These are phyloP conservation scores for Microsporum canis DNA, from an alignment of 2,329 filamentous ascomycete species.

Conservation along the genomic window DNA sequence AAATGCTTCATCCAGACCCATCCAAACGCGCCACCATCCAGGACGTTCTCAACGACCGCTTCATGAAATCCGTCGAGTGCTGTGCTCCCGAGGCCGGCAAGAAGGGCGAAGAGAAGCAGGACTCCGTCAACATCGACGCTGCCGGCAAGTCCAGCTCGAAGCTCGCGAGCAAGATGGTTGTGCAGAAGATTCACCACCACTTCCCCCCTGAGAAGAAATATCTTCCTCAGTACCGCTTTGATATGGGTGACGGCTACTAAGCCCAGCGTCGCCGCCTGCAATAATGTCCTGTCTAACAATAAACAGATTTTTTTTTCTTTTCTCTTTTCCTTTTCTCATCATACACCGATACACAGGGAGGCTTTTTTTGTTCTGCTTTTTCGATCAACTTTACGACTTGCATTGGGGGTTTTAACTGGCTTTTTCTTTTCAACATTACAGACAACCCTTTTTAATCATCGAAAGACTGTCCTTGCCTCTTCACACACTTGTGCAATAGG, in stretches of 20 bases:
- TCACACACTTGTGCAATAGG: neutral
- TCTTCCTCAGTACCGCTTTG: conserved; percentile 20
- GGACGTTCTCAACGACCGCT: conserved; percentile 58
- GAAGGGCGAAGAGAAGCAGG: conserved; percentile 41
- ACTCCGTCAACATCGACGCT: conserved; percentile 43
- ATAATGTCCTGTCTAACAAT: too few relatives aligned
- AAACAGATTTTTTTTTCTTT: neutral
- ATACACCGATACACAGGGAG: neutral
- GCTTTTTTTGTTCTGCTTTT: neutral
- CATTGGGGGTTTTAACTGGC: neutral
- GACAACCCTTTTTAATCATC: neutral
- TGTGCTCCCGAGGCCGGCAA: conserved; percentile 54
- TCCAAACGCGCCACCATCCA: conserved; percentile 56
- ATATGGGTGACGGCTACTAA: conserved; percentile 20
- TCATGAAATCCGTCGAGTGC: conserved; percentile 64
- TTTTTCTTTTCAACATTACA: neutral
- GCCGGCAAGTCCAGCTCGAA: conserved; percentile 18
- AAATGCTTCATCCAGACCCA: conserved; percentile 75
- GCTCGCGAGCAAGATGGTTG: conserved; percentile 18
- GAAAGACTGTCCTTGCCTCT: neutral
- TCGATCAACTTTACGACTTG: neutral
- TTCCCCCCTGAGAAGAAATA: conserved; percentile 22
- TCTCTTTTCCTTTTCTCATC: neutral
- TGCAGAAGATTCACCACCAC: conserved; percentile 26
- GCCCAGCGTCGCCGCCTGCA: neutral